Conservation (phyloP, 495 filamentous ascomycete genomes). For the Tuber aestivum region DNA sequence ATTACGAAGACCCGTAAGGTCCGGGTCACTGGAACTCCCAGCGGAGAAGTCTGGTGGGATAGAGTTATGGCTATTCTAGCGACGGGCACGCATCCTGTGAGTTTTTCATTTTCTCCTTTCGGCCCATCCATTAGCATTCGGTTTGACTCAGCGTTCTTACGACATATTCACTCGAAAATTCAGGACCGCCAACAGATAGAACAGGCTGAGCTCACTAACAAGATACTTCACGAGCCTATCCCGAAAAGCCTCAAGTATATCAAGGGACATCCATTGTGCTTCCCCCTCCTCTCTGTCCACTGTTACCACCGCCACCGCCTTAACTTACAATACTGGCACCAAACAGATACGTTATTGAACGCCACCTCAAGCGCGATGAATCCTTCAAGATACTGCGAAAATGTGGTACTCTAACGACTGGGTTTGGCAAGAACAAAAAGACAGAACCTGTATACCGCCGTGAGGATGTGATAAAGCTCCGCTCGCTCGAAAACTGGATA, state of each 20-base stretch:
- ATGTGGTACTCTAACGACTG: slow-evolving; percentile 70
- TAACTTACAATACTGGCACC: slow-evolving; percentile 5
- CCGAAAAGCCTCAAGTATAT: slow-evolving; percentile 85
- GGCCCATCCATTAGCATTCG: not conserved
- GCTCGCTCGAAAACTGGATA: slow-evolving; percentile 81
- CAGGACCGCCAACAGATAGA: slow-evolving; percentile 74
- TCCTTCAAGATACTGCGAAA: slow-evolving; percentile 63
- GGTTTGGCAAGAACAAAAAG: slow-evolving; percentile 54
- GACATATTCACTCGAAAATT: not conserved
- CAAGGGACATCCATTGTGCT: slow-evolving; percentile 82
- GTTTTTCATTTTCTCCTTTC: not conserved
- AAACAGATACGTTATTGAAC: slow-evolving; percentile 58
- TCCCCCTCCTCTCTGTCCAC: not conserved
- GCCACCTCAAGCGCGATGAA: slow-evolving; percentile 80
- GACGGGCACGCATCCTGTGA: not conserved
- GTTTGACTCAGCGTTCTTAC: not conserved
- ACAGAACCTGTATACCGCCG: slow-evolving; percentile 70
- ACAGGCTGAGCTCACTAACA: slow-evolving; percentile 62
- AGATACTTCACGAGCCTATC: slow-evolving; percentile 74
- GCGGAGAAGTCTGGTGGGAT: slow-evolving; percentile 69
- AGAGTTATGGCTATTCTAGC: slow-evolving; percentile 19
- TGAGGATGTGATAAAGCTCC: slow-evolving; percentile 66
- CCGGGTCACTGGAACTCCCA: slow-evolving; percentile 63
- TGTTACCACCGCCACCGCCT: not conserved
- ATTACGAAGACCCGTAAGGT: slow-evolving; percentile 78